Conservation (phyloP, 2,329 filamentous ascomycete genomes). For the Aspergillus novoparasiticus region DNA sequence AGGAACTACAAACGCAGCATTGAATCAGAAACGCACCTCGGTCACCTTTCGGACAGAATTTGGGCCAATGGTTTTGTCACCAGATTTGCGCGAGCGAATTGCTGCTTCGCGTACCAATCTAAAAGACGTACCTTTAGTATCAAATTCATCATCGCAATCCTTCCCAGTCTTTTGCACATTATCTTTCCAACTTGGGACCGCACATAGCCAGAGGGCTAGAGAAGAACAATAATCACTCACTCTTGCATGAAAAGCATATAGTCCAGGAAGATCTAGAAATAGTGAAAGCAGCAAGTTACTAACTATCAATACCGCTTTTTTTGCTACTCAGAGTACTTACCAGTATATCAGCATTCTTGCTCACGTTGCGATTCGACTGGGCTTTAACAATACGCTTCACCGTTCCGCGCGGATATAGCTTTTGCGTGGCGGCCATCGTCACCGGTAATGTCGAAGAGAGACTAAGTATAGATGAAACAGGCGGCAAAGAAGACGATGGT, state of each 20-base stretch:
- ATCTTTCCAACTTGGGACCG: neutral
- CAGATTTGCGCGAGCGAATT: constrained; percentile 72
- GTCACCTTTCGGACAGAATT: constrained; percentile 77
- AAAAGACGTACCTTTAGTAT: neutral
- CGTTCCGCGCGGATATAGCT: constrained; percentile 79
- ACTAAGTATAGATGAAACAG: neutral
- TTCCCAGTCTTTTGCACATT: neutral
- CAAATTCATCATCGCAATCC: neutral
- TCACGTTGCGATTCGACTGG: constrained; percentile 76
- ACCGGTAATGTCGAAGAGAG: neutral
- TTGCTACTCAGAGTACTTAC: constrained; percentile 50
- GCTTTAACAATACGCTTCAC: constrained; percentile 90
- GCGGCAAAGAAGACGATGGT: neutral
- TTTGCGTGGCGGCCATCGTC: constrained; percentile 65
- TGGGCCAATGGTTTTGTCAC: constrained; percentile 73
- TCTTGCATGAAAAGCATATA: constrained; percentile 79
- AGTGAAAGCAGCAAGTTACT: constrained; percentile 1
- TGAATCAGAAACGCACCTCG: constrained; percentile 58
- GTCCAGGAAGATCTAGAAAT: constrained; percentile 73
- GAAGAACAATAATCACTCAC: constrained; percentile 40
- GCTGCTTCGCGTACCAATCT: constrained; percentile 76
- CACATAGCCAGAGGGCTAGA: neutral
- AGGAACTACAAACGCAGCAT: neutral
- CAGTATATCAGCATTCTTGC: constrained; percentile 83
- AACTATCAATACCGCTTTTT: neutral